Evolutionary conservation across 495 filamentous ascomycete species (phyloP).

Genomic region (Aspergillus hancockii): DNA sequence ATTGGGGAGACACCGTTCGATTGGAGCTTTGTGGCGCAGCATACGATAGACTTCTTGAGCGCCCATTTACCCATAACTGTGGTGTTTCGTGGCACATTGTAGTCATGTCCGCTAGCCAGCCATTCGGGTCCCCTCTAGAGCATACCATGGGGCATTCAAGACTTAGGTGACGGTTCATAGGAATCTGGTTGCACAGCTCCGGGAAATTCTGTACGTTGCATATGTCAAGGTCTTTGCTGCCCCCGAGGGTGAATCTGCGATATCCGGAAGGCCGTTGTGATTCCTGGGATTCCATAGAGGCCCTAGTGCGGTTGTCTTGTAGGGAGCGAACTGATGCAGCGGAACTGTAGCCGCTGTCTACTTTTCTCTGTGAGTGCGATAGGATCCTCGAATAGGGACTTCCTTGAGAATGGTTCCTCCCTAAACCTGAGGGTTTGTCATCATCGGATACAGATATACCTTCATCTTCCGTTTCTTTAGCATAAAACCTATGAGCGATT

Average conservation of each 20-base stretch:
- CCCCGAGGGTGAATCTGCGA: conserved; percentile 16
- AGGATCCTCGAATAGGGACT: conserved; percentile 9
- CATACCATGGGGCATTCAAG: conserved; percentile 19
- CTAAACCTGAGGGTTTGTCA: conserved; percentile 6
- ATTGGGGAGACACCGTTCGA: conserved; percentile 10
- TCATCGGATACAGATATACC: conserved; percentile 31
- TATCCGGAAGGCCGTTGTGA: conserved; percentile 17
- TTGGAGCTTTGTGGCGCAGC: neutral
- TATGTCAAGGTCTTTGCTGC: conserved; percentile 16
- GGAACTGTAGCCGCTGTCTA: conserved; percentile 48
- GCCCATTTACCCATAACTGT: conserved; percentile 1
- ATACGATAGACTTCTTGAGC: conserved; percentile 15
- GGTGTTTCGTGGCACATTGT: conserved; percentile 18
- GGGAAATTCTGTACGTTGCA: neutral
- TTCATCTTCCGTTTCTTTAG: conserved; percentile 30
- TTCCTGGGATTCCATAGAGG: conserved; percentile 32
- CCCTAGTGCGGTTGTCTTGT: conserved; percentile 27
- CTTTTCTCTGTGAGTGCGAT: conserved; percentile 34
- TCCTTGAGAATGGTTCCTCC: conserved; percentile 2
- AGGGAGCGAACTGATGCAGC: conserved; percentile 35
- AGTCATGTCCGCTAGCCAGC: conserved; percentile 12
- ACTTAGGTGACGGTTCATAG: conserved; percentile 24
- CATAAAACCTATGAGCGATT: conserved; percentile 8
- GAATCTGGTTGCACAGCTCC: conserved; percentile 8
- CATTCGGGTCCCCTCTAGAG: neutral